These are phyloP conservation scores for Lycium ferocissimum DNA, from an alignment of 257 asterid species.

Conservation along the genomic window DNA sequence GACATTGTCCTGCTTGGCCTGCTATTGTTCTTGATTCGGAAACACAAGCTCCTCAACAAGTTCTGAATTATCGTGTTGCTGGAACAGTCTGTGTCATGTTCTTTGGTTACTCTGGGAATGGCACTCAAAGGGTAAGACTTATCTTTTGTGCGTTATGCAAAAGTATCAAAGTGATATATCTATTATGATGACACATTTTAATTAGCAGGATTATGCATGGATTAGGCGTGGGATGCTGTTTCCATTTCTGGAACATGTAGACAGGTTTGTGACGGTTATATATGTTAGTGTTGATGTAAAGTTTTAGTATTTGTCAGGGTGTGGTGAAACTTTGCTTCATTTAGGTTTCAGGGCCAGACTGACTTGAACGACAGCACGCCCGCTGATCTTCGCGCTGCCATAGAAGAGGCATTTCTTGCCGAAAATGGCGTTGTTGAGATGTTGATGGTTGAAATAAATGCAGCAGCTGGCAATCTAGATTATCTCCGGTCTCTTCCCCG, in stretches of 20 bases:
- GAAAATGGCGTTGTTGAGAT: constrained; percentile 89
- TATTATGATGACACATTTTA: constrained; percentile 40
- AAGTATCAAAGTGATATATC: constrained; percentile 29
- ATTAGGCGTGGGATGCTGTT: constrained; percentile 81
- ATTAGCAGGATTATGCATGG: constrained; percentile 96
- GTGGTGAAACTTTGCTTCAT: constrained; percentile 45
- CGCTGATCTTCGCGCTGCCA: constrained; percentile 81
- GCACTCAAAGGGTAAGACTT: constrained; percentile 88
- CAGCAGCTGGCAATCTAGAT: constrained; percentile 87
- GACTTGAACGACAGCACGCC: constrained; percentile 82
- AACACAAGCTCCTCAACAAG: constrained; percentile 82
- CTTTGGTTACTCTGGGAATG: constrained; percentile 96
- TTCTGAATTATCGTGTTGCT: constrained; percentile 64
- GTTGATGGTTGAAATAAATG: constrained; percentile 91
- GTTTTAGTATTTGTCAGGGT: constrained; percentile 2
- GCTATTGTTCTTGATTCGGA: constrained; percentile 89
- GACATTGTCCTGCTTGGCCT: constrained; percentile 91
- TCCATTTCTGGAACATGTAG: constrained; percentile 89
- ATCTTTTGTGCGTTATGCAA: neutral
- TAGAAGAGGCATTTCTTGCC: constrained; percentile 93
- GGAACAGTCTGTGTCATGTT: constrained; percentile 94
- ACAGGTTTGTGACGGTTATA: constrained; percentile 63
- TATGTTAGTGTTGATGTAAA: constrained; percentile 28
- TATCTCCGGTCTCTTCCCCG: constrained; percentile 70
- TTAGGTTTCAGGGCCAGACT: constrained; percentile 95